Evolutionary conservation across 2,329 filamentous ascomycete genomes (phyloP), one percentile per base, ranked within the genome.

Genomic region (Venturia aucupariae): DNA sequence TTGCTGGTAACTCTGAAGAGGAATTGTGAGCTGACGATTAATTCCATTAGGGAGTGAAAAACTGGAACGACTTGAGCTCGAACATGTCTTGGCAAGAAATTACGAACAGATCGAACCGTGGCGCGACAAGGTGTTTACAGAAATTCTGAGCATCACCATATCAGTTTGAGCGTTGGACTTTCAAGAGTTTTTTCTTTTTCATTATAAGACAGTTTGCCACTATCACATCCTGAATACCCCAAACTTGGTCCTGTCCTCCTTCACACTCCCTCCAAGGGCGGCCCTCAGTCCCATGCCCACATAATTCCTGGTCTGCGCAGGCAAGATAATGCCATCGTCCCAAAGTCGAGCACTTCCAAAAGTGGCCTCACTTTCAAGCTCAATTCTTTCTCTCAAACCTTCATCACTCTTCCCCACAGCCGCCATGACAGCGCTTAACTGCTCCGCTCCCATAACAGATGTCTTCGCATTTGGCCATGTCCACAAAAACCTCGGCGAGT

Each of bases 391-490:
- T 76, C 89, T 90, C 67, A 97, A 79, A 67, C 87, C 88, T 0
- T 90, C 89, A 73, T 97, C 92, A 0, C 86, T 87, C 76, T 90
- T 89, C 10, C 93, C 92, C 0, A 99, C 93, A 1, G 92, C 90
- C 77, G 92, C 90, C 94, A 99, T 97, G 67, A 99, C 94, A 4
- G 88, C 85, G 8, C 88, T 88, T 42, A 99, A 81, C 79, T 97
- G 93, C 77, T 97, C 93, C 48, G 89, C 84, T 24, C 94, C 94
- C 94, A 99, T 99, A 70, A 99, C 92, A 39, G 90, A 90, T 62
- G 96, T 91, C 72, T 90, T 89, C n/a, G 94, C 92, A 70, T 96
- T 96, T 48, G 94, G 94, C 94, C 94, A 99, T 82, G 93, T 95
- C 86, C 91, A 97, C 66, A 97, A 77, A 75, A 97, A 91, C 15